Conservation (phyloP, 495 filamentous ascomycete species). For the Immersiella caudata region DNA sequence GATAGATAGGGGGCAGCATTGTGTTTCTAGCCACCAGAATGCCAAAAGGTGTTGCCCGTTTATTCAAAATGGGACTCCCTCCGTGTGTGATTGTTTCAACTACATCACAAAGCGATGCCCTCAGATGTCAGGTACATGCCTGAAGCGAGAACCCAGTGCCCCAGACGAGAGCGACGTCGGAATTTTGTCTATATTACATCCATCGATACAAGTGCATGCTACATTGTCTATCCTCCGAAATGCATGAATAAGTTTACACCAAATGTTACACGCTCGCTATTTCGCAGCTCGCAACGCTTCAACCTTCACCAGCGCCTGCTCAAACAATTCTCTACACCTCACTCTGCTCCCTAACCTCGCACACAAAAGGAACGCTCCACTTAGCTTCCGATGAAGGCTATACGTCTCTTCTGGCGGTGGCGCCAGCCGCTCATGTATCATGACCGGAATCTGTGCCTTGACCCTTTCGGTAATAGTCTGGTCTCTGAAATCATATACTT, state of each 20-base stretch:
- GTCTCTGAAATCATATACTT: constrained; percentile 85
- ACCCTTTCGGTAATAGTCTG: constrained; percentile 97
- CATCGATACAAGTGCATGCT: background rate
- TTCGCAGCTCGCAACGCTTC: constrained; percentile 14
- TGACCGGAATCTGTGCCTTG: constrained; percentile 80
- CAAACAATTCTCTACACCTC: constrained; percentile 79
- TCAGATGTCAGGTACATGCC: too few species aligned
- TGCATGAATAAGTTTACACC: background rate
- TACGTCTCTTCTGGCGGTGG: constrained; percentile 99
- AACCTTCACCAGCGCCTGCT: constrained; percentile 59
- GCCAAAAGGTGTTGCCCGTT: too few species aligned
- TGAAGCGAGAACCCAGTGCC: too few species aligned
- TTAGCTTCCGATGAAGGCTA: constrained; percentile 91
- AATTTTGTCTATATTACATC: background rate
- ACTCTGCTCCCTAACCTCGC: constrained; percentile 83
- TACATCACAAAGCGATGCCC: too few species aligned
- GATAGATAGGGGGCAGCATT: constrained; percentile 13
- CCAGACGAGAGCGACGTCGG: too few species aligned
- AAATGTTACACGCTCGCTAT: background rate
- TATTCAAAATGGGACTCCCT: too few species aligned
- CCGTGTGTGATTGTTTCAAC: too few species aligned
- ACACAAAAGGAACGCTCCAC: constrained; percentile 92
- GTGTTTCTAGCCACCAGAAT: background rate
- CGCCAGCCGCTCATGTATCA: constrained; percentile 83
- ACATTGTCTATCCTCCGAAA: background rate